Evolutionary conservation across 2,329 filamentous ascomycete species (phyloP), one percentile per base, ranked within the genome.

Genomic region (Curvularia sp.): DNA sequence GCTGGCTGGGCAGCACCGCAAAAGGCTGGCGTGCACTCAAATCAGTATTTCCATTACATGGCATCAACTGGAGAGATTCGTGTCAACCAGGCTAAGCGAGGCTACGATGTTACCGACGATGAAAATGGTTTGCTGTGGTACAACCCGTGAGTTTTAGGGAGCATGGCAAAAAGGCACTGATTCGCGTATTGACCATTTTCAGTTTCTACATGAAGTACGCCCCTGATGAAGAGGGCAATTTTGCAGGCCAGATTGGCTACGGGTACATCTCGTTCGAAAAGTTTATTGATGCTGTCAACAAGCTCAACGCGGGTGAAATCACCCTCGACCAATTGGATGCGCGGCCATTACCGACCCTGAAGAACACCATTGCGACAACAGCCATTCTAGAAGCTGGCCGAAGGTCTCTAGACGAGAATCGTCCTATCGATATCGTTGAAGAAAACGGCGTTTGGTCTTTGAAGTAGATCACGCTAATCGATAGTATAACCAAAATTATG

Each of bases 31-130:
- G 93, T 97, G n/a, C 94, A 97, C 80, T 94, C 90, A 1, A 96
- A 96, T 77, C 93, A 97, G 80, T 95, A 97, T 80, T 97, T 97
- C 82, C 93, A 97, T 80, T 97, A 95, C 80, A 89, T 97, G 80
- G 93, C 87, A 3, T 85, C 86, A 59, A 86, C 89, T 55, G 93
- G 93, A 64, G 93, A 97, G 80, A 87, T 97, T 69, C 87, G 91
- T 59, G 86, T 96, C 70, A 92, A 97, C 81, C 94, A 97, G 80
- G 93, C 93, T 43, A 96, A 96, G 83, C 87, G 93, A 53, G 93
- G 93, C 47, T 97, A 97, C 80, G 93, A 97, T 72, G 90, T 97
- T 10, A 92, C 93, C n/a, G 90, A 93, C 65, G 93, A 97, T 75
- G 84, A 86, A 42, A 74, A 78, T 46, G 85, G 85, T 10, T 79